Conservation (phyloP, 768 basidiomycete species). For the Phanerochaete sordida region DNA sequence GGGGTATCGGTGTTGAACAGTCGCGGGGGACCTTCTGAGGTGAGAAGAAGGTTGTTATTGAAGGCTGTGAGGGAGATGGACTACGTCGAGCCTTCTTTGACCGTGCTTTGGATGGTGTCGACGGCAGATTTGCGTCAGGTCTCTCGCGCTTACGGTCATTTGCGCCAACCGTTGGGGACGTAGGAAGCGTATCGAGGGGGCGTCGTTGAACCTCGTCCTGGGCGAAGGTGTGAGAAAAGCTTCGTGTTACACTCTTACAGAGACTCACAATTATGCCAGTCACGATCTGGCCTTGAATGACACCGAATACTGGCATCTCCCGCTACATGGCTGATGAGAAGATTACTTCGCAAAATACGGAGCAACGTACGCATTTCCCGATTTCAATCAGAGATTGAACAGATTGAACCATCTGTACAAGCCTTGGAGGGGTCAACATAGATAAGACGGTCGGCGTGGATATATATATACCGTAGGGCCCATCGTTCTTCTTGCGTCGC, state of each 20-base stretch:
- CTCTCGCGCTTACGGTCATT: conserved; percentile 6
- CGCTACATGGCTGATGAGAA: conserved; percentile 42
- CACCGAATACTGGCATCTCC: conserved; percentile 82
- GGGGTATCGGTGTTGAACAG: neutral
- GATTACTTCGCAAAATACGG: too few relatives aligned
- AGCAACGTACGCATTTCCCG: conserved; percentile 46
- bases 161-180: neutral
- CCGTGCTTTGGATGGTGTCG: conserved; percentile 21
- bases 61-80: conserved; percentile 18
- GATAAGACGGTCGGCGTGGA: neutral
- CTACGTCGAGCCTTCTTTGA: conserved; percentile 26
- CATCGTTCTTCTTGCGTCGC: conserved; percentile 68
- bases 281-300: conserved; percentile 61
- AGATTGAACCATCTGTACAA: conserved; percentile 69
- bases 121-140: conserved; percentile 17
- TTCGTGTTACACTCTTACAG: neutral
- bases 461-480: conserved; percentile 55
- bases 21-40: neutral
- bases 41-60: conserved; percentile 20
- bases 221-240: neutral
- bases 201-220: neutral
- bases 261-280: conserved; percentile 68
- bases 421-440: conserved; percentile 33
- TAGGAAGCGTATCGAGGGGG: neutral
- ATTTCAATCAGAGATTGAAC: conserved; percentile 47